Conservation (phyloP, 768 basidiomycete genomes). For the Rhodotorula paludigena region DNA sequence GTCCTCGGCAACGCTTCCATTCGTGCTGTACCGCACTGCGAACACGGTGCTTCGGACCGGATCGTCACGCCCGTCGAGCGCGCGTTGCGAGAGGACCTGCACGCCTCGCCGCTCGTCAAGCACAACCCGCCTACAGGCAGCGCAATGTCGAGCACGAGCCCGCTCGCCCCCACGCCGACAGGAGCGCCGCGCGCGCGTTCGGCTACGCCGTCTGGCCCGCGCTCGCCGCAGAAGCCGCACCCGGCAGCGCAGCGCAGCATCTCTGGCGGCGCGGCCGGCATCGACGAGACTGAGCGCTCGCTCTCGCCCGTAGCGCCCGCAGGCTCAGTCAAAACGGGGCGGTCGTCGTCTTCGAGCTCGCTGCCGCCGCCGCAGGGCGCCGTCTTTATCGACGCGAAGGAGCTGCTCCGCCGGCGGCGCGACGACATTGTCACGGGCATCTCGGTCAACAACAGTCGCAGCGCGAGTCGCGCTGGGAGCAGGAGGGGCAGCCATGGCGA, state of each 20-base stretch:
- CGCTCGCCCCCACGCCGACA: too few species aligned
- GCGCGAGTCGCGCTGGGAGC: neutral
- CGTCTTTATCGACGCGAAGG: constrained; percentile 32
- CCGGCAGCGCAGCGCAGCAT: too few species aligned
- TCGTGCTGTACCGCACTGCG: too few species aligned
- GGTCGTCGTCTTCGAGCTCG: constrained; percentile 8
- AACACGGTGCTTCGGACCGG: neutral
- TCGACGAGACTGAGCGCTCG: neutral
- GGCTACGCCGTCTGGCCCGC: too few species aligned
- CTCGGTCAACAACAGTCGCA: neutral
- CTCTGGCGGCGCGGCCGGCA: neutral
- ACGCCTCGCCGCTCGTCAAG: neutral
- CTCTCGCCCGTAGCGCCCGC: neutral
- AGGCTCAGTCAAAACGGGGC: neutral
- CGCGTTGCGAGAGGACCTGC: constrained; percentile 18
- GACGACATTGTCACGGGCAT: constrained; percentile 31
- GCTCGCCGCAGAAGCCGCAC: too few species aligned
- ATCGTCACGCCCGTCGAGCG: constrained; percentile 32
- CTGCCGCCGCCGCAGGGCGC: constrained; percentile 15
- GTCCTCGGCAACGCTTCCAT: neutral
- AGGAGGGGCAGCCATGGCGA: neutral
- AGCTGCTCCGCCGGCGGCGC: constrained; percentile 25
- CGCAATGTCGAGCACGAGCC: too few species aligned
- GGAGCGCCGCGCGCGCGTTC: too few species aligned
- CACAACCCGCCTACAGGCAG: neutral